phyloP scores from a whole-genome alignment of 257 asterid genomes.

The Solanum rostratum region DNA sequence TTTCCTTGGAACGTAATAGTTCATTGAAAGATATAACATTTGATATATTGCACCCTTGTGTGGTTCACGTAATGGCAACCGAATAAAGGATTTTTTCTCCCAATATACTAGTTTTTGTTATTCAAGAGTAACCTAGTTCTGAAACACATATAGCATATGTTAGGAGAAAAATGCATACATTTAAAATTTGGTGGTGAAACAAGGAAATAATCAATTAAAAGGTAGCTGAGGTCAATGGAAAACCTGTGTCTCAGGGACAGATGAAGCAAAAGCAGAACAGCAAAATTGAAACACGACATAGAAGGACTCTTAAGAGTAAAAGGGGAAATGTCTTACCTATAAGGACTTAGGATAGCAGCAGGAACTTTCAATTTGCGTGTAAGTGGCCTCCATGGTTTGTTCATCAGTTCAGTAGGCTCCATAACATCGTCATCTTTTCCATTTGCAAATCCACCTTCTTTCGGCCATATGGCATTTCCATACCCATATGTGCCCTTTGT shows the following conservation, averaged over 20 bases:
- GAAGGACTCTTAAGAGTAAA: not conserved
- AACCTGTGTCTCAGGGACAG: not conserved
- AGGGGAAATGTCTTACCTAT: slow-evolving; percentile 26
- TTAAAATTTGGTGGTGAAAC: not conserved
- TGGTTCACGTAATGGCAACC: not conserved
- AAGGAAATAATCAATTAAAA: not conserved
- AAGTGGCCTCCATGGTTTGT: slow-evolving; percentile 78
- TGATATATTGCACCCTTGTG: not conserved
- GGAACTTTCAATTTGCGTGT: slow-evolving; percentile 64
- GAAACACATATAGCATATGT: not conserved
- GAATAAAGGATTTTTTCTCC: not conserved
- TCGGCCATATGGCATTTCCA: slow-evolving; percentile 86
- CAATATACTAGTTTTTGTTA: not conserved
- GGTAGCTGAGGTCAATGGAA: not conserved
- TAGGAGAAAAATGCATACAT: not conserved
- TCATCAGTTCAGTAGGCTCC: slow-evolving; percentile 39
- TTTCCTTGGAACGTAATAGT: not conserved
- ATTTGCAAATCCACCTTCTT: slow-evolving; percentile 40
- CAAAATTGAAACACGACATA: not conserved
- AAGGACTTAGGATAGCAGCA: slow-evolving; percentile 72
- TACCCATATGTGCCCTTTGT: slow-evolving; percentile 74
- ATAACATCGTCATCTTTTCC: slow-evolving; percentile 27
- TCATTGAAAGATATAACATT: not conserved
- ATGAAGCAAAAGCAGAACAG: not conserved
- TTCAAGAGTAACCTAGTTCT: not conserved